Evolutionary conservation across 129 eudicot species (phyloP).

Genomic region (Deinandra increscens): DNA sequence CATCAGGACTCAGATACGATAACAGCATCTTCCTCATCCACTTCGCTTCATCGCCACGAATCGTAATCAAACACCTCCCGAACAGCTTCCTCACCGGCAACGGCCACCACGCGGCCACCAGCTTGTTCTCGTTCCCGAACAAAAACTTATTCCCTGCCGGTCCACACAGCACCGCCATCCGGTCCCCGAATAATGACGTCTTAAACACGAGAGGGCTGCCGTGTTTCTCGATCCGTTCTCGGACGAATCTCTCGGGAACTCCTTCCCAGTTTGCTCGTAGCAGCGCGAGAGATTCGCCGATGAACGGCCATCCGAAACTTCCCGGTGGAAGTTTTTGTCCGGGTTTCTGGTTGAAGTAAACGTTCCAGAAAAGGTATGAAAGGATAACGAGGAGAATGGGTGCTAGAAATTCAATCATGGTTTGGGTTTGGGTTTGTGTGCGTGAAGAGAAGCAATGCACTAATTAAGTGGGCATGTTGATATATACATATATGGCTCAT

Average conservation of each 20-base stretch:
- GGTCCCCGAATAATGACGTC: conserved; percentile 43
- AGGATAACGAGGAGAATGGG: neutral
- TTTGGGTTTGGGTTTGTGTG: no score
- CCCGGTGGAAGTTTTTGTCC: conserved; percentile 22
- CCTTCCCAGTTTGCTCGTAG: neutral
- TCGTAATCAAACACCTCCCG: conserved; percentile 33
- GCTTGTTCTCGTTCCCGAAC: conserved; percentile 54
- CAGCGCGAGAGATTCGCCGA: conserved; percentile 17
- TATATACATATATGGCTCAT: no score
- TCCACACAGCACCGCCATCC: conserved; percentile 35
- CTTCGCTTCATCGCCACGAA: conserved; percentile 45
- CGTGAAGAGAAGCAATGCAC: no score
- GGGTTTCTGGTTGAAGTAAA: neutral
- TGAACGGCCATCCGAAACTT: conserved; percentile 27
- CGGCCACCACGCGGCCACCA: conserved; percentile 64
- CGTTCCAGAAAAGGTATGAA: neutral
- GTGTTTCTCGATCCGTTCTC: conserved; percentile 30
- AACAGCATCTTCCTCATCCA: conserved; percentile 49
- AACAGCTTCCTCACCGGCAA: conserved; percentile 42
- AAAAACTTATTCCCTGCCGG: conserved; percentile 51
- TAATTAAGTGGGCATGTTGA: no score
- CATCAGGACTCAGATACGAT: conserved; percentile 45
- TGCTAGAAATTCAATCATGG: conserved; percentile 8
- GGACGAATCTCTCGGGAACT: conserved; percentile 22
- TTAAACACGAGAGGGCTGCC: conserved; percentile 36